A percentile compares a stretch with the other conserved stretches of the same genome.
Conservation (phyloP, 2,329 filamentous ascomycete genomes). For the Shiraia sp. region DNA sequence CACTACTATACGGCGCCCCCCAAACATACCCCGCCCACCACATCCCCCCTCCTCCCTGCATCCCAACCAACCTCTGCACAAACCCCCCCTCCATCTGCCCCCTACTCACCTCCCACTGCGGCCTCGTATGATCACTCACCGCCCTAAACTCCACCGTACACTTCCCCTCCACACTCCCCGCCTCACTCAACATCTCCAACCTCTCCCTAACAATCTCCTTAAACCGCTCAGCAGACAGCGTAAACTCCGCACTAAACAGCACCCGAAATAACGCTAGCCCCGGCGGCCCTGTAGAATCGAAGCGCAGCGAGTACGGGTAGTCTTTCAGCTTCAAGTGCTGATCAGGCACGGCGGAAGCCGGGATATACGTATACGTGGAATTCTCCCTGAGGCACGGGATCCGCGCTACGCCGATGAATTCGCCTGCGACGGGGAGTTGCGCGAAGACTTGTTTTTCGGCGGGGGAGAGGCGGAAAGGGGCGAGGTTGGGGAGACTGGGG, state of each 20-base stretch:
- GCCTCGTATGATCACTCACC: conserved; percentile 17
- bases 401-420: conserved; percentile 17
- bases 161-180: conserved; percentile 7
- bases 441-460: conserved; percentile 16
- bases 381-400: conserved; percentile 27
- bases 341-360: conserved; percentile 7
- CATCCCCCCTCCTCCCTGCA: conserved; percentile 22
- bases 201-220: conserved; percentile 4
- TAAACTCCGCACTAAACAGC: conserved; percentile 17
- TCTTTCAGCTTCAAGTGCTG: conserved; percentile 21
- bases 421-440: conserved; percentile 7
- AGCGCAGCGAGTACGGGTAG: conserved; percentile 17
- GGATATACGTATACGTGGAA: conserved; percentile 14
- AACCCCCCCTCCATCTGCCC: conserved; percentile 17
- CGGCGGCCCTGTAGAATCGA: conserved; percentile 22
- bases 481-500: conserved; percentile 13
- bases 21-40: conserved; percentile 26
- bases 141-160: conserved; percentile 15
- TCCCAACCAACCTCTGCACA: conserved; percentile 20
- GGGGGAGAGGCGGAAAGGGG: conserved; percentile 13
- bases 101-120: conserved; percentile 11
- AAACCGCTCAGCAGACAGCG: conserved; percentile 8
- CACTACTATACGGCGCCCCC: conserved; percentile 22
- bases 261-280: conserved; percentile 18
- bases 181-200: conserved; percentile 8